Evolutionary conservation across 2,329 filamentous ascomycete genomes (phyloP).

Genomic region (Penicillium carneum): DNA sequence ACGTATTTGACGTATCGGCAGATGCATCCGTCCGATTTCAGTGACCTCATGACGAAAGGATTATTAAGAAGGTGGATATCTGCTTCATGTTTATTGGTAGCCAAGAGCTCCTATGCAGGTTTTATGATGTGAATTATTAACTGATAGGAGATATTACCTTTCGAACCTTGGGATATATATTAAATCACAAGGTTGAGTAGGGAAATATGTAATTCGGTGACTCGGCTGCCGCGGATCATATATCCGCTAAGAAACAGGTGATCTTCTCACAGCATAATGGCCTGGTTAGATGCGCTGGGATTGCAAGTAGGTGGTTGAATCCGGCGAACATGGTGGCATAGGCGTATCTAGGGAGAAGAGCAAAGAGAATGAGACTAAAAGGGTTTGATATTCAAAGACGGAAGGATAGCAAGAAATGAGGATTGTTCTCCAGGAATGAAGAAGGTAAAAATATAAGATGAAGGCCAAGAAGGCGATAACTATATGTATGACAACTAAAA

Average conservation of each 20-base stretch:
- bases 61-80: conserved; percentile 9
- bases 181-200: neutral
- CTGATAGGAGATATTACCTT: neutral
- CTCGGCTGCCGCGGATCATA: neutral
- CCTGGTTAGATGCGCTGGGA: neutral
- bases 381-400: too few species aligned
- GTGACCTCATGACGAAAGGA: conserved; percentile 18
- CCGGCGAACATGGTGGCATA: neutral
- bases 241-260: neutral
- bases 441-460: neutral
- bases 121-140: neutral
- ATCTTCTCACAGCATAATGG: neutral
- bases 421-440: too few species aligned
- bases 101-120: too few species aligned
- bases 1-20: conserved; percentile 8
- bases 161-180: neutral
- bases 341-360: neutral
- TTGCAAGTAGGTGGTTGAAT: neutral
- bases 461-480: too few species aligned
- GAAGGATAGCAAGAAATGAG: neutral
- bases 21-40: conserved; percentile 5
- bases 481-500: too few species aligned
- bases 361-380: neutral
- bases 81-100: neutral
- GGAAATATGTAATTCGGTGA: neutral